Evolutionary conservation across 2,329 filamentous ascomycete species (phyloP), one percentile per base, ranked within the genome.

Genomic region (Didymella keratinophila): DNA sequence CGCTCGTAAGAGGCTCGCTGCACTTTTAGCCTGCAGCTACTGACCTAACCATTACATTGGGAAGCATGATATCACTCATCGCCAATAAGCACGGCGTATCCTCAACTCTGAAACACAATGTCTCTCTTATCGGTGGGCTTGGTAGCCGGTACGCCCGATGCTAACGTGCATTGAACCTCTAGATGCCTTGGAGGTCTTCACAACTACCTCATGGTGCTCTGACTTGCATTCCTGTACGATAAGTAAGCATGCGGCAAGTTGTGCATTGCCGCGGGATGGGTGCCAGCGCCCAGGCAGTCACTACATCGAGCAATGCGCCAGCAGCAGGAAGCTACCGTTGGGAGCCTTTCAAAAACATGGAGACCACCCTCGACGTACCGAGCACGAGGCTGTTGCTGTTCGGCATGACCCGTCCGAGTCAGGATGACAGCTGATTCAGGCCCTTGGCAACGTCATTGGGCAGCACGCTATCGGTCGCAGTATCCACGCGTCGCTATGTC

Each of bases 401-500:
- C 37, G 42, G 51, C 42, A 39, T 41, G 41, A 32, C 45, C 43
- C 32, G 51, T 43, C 36, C n/a, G 42, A 30, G 41, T 25, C 23
- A 36, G 27, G 30, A 20, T 36, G 34, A 46, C 44, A 42, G 53
- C 52, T 57, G 46, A 48, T 55, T 50, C 30, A 27, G 44, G 34
- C 25, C 42, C 64, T 64, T 66, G 62, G 62, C 62, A 59, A 58
- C 61, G 64, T 72, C 70, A 71, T 72, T 60, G 65, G 59, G 45
- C 41, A 56, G 49, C 27, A 56, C 49, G 52, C 54, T 57, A 54
- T 52, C 58, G 44, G 32, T 50, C 23, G 32, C 23, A 44, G 34
- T 21, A 48, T 59, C 49, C 57, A 60, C 63, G 45, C 50, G 25
- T 58, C 32, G 44, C 27, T 20, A 60, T 63, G 61, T 44, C 30